Base-by-base conservation (phyloP, 495 filamentous ascomycete genomes). In the Penicillium egyptiacum region DNA sequence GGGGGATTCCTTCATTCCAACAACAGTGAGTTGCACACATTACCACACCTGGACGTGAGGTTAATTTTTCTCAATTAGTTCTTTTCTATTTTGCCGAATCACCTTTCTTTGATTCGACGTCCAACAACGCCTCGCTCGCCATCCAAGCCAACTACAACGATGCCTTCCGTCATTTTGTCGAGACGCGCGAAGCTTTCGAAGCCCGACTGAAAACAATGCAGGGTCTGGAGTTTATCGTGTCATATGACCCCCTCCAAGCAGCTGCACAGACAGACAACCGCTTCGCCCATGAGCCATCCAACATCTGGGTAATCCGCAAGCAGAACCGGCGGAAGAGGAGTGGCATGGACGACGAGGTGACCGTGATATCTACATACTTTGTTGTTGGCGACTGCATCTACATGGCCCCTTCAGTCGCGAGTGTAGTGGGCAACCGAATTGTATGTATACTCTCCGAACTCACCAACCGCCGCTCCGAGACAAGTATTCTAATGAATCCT, bases 281-380 rank as follows among this genome's bases (percentile, higher is more conserved):
- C 3, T 74, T 75, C 35, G 79, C 79, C 16, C 69, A 70, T 37
- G 73, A 80, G 40, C 69, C 76, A 5, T 83, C 80, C 17, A 90
- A 91, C 20, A 81, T 96, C 20, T 98, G 91, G 91, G 88, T 96
- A 2, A 90, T 98, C 55, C 86, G 91, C 62, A 96, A 96, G 77
- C 94, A 98, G 71, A 84, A 81, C 20, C 79, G 92, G 45, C 80
- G 83, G 46, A 83, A 83, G 77, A 55, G 78, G 68, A 59, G 74
- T 68, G 60, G 81, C 55, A 53, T 81, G 41, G 86, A 89, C 53
- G 84, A 88, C 58, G 85, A 91, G 63, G 77, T 96, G 14, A 82
- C 74, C 5, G 81, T 95, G 12, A 77, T 91, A 19, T 81, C 82
- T n/a, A 84, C 86, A 2, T 97, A 93, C 64, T 98, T 89, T 63